These are phyloP conservation scores for Solanum lycopersicoides DNA, from an alignment of 257 asterid genomes.

Conservation along the genomic window DNA sequence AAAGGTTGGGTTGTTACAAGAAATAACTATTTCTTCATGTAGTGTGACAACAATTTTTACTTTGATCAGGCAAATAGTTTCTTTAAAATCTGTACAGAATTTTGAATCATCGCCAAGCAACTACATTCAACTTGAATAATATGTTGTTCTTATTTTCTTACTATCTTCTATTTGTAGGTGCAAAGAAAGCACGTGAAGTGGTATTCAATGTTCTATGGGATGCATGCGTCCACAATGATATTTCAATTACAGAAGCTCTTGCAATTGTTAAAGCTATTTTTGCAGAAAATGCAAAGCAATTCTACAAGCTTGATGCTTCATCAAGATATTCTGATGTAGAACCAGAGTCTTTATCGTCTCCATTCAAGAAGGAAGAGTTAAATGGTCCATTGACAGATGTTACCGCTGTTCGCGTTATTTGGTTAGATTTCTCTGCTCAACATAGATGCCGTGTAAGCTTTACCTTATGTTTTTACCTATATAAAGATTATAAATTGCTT, in stretches of 20 bases:
- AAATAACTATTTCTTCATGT: background rate
- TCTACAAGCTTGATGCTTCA: conserved; percentile 53
- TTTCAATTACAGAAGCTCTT: conserved; percentile 69
- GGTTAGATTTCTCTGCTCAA: conserved; percentile 90
- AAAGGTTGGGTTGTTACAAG: background rate
- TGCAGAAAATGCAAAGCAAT: conserved; percentile 46
- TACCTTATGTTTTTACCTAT: background rate
- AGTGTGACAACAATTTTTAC: background rate
- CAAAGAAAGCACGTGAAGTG: conserved; percentile 81
- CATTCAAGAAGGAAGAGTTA: background rate
- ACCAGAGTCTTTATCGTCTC: background rate
- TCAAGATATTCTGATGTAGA: background rate
- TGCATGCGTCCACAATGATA: conserved; percentile 65
- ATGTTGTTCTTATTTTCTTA: background rate
- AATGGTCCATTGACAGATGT: conserved; percentile 10
- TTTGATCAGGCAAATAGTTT: background rate
- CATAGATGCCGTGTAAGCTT: conserved; percentile 80
- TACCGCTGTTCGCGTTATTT: conserved; percentile 57
- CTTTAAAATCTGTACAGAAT: background rate
- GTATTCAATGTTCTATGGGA: conserved; percentile 63
- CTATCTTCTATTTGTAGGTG: conserved; percentile 33
- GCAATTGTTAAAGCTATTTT: conserved; percentile 61
- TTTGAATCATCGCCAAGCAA: background rate
- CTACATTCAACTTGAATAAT: background rate
- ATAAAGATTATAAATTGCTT: background rate